Conservation (phyloP, 2,329 filamentous ascomycete species). For the Chaetoscypha palmicola region DNA sequence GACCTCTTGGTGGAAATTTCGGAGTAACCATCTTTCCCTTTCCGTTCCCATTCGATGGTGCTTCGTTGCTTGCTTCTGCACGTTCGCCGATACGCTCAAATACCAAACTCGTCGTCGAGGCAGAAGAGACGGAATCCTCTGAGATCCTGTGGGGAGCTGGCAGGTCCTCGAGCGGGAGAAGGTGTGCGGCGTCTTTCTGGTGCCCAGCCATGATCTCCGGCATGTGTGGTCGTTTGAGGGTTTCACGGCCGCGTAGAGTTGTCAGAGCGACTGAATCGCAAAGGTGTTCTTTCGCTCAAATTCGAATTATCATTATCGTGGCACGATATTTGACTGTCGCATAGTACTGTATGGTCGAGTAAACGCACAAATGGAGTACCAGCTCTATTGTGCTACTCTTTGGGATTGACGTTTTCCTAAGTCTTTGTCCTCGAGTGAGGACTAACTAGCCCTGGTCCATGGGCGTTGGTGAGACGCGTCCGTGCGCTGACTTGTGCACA, state of each 20-base stretch:
- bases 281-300: conserved; percentile 4
- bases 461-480: background rate
- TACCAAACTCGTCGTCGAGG: conserved; percentile 77
- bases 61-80: conserved; percentile 17
- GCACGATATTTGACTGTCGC: too few species aligned
- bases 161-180: conserved; percentile 21
- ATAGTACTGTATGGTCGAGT: too few species aligned
- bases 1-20: conserved; percentile 23
- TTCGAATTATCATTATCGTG: background rate
- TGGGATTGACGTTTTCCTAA: too few species aligned
- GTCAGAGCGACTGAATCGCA: conserved; percentile 14
- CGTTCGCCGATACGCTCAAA: conserved; percentile 67
- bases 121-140: conserved; percentile 56
- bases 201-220: conserved; percentile 27
- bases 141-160: conserved; percentile 17
- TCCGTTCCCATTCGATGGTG: conserved; percentile 16
- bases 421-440: conserved; percentile 1
- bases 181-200: conserved; percentile 21
- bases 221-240: conserved; percentile 7
- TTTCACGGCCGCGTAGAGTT: conserved; percentile 16
- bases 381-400: conserved; percentile 6
- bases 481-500: too few species aligned
- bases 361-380: background rate
- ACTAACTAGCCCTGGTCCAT: background rate
- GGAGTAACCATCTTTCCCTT: conserved; percentile 24